Conservation (phyloP, 495 filamentous ascomycete genomes). For the Aspergillus saccharolyticus region DNA sequence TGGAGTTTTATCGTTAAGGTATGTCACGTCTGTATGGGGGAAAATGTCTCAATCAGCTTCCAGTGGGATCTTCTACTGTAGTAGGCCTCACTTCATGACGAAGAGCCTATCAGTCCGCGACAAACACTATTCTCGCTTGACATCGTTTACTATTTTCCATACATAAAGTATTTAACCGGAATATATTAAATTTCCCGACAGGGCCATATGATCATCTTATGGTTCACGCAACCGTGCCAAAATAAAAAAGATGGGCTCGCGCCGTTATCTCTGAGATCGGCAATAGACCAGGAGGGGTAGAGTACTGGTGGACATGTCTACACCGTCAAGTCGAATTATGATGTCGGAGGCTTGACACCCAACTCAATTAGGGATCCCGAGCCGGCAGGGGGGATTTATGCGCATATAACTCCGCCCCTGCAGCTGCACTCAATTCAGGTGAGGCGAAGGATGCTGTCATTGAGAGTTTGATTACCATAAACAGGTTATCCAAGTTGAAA, state of each 20-base stretch:
- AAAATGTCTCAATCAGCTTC: background rate
- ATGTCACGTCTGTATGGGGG: background rate
- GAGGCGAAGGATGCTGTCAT: background rate
- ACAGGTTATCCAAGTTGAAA: background rate
- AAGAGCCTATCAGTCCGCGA: background rate
- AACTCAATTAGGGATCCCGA: background rate
- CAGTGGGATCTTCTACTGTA: background rate
- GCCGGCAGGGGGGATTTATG: background rate
- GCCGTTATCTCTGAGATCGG: background rate
- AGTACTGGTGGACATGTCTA: slow-evolving; percentile 6
- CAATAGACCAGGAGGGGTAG: background rate
- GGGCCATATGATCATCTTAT: background rate
- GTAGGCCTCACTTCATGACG: background rate
- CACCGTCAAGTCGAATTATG: background rate
- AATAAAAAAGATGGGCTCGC: background rate
- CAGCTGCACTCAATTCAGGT: background rate
- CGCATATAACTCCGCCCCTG: background rate
- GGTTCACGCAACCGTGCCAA: background rate
- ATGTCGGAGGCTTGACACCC: background rate
- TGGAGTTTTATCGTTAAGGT: too few relatives aligned
- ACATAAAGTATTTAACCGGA: background rate
- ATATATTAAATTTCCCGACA: background rate
- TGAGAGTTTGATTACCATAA: background rate
- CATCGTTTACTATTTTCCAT: background rate
- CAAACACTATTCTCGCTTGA: background rate